These are phyloP conservation scores for Diaporthe velutina DNA, from an alignment of 2,329 filamentous ascomycete genomes.

Conservation along the genomic window DNA sequence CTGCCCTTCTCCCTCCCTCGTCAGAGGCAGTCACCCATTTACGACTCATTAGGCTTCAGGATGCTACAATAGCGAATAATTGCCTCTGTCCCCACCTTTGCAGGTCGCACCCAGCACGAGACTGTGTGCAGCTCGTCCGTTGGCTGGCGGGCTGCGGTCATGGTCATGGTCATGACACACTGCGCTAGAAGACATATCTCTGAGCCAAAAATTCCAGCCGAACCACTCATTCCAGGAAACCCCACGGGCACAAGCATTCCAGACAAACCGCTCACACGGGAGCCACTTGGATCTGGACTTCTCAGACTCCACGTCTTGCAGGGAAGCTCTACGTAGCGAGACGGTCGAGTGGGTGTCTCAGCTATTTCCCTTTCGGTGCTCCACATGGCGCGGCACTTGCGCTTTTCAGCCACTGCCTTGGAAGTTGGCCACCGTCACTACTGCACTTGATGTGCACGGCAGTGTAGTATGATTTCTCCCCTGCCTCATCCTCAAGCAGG, in stretches of 20 bases:
- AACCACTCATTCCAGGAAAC: background rate
- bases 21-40: background rate
- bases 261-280: constrained; percentile 1
- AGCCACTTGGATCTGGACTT: constrained; percentile 24
- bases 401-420: background rate
- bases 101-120: background rate
- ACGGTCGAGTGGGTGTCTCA: background rate
- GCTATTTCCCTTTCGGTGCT: background rate
- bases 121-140: background rate
- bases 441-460: background rate
- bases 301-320: constrained; percentile 22
- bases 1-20: background rate
- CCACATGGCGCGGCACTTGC: constrained; percentile 21
- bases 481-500: background rate
- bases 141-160: background rate
- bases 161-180: constrained; percentile 5
- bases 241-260: constrained; percentile 19
- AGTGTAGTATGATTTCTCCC: background rate
- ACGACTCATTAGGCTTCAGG: background rate
- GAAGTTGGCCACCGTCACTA: background rate
- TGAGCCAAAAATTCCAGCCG: constrained; percentile 14
- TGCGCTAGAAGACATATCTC: background rate
- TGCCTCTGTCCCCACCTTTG: background rate
- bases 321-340: constrained; percentile 4
- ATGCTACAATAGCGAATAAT: background rate